Evolutionary conservation across 2,329 filamentous ascomycete genomes (phyloP).

Genomic region (Talaromyces verruculosus): DNA sequence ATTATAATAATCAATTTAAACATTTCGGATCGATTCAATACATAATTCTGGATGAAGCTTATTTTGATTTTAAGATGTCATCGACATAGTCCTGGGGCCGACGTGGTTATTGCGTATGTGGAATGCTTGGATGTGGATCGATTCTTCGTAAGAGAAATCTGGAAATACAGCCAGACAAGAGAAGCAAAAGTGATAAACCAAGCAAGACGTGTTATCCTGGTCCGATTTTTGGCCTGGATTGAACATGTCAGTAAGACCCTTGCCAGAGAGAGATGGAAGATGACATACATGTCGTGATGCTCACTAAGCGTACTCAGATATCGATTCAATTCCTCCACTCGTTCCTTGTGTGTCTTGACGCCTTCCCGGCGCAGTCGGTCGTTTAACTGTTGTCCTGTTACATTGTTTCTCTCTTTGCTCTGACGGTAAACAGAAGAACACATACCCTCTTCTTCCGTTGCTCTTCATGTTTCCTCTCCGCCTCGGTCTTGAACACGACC

Average conservation of each 20-base stretch:
- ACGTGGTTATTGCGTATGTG: constrained; percentile 6
- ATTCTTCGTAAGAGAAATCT: neutral
- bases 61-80: neutral
- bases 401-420: neutral
- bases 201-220: constrained; percentile 34
- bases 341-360: constrained; percentile 94
- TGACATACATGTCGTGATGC: constrained; percentile 85
- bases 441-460: constrained; percentile 74
- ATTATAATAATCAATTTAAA: neutral
- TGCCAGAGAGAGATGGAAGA: neutral
- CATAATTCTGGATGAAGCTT: neutral
- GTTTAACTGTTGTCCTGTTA: constrained; percentile 62
- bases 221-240: constrained; percentile 30
- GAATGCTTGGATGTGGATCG: neutral
- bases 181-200: neutral
- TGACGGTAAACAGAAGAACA: constrained; percentile 25
- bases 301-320: constrained; percentile 90
- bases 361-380: constrained; percentile 80
- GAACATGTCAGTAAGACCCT: constrained; percentile 8
- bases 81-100: no score
- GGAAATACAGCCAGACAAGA: neutral
- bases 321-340: constrained; percentile 91
- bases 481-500: constrained; percentile 70
- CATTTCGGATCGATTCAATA: neutral
- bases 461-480: constrained; percentile 80